Conservation (phyloP, 2,329 filamentous ascomycete genomes). For the Venturia effusa region DNA sequence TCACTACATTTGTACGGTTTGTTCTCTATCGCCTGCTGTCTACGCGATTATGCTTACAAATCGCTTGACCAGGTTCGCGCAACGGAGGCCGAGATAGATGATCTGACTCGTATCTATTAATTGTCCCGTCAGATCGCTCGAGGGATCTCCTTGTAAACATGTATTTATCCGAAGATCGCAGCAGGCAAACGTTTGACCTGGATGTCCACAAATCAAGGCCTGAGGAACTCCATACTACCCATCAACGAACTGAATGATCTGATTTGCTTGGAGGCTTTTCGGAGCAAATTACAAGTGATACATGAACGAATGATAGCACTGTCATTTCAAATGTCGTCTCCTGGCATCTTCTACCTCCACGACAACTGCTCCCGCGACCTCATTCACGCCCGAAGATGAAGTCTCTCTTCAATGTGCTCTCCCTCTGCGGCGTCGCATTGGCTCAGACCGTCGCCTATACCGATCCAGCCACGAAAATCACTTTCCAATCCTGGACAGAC, state of each 20-base stretch:
- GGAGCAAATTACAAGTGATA: background rate
- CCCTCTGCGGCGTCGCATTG: background rate
- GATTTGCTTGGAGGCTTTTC: background rate
- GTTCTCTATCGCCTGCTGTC: too few species aligned
- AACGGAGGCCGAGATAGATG: too few species aligned
- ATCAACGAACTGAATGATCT: background rate
- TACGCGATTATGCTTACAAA: too few species aligned
- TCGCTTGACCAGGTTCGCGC: too few species aligned
- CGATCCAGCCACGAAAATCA: conserved; percentile 1
- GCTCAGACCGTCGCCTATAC: background rate
- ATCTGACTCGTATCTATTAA: too few species aligned
- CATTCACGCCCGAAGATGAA: background rate
- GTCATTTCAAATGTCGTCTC: background rate
- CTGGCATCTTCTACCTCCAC: background rate
- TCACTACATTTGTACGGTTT: too few species aligned
- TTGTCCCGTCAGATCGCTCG: too few species aligned
- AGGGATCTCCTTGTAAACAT: too few species aligned
- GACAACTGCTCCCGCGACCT: background rate
- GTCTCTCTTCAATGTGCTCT: background rate
- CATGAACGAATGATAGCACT: background rate
- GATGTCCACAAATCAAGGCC: background rate
- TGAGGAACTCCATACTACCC: background rate
- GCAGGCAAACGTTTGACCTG: background rate
- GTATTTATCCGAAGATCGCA: background rate
- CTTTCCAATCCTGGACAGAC: conserved; percentile 1